Evolutionary conservation across 2,329 filamentous ascomycete genomes (phyloP).

Genomic region (Fusarium haematococcum): DNA sequence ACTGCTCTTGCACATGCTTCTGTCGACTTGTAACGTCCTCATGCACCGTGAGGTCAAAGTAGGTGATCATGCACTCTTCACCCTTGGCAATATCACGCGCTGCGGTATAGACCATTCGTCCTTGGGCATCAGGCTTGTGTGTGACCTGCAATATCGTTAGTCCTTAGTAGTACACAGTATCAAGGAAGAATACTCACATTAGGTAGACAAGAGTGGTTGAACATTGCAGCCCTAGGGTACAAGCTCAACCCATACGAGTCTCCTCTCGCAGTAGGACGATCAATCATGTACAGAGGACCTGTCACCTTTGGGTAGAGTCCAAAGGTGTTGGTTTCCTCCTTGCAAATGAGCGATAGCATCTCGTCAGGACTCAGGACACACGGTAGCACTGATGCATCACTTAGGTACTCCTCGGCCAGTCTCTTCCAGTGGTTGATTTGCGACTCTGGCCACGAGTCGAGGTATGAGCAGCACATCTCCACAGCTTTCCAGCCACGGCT

Average conservation of each 20-base stretch:
- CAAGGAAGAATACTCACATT: slow-evolving; percentile 35
- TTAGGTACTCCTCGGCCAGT: slow-evolving; percentile 40
- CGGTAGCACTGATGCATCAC: slow-evolving; percentile 28
- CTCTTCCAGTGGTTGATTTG: slow-evolving; percentile 43
- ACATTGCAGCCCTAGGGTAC: slow-evolving; percentile 45
- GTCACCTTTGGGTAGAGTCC: slow-evolving; percentile 42
- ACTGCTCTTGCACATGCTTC: slow-evolving; percentile 31
- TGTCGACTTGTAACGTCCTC: slow-evolving; percentile 34
- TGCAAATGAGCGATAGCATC: slow-evolving; percentile 42
- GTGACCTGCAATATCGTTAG: slow-evolving; percentile 34
- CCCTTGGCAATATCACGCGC: slow-evolving; percentile 38
- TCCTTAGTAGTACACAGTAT: rapidly evolving
- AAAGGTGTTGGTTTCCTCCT: slow-evolving; percentile 48
- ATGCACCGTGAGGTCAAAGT: slow-evolving; percentile 41
- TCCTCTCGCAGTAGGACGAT: slow-evolving; percentile 29
- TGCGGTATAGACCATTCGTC: slow-evolving; percentile 44
- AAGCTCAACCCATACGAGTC: slow-evolving; percentile 42
- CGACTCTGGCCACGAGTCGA: slow-evolving; percentile 44
- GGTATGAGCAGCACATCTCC: slow-evolving; percentile 43
- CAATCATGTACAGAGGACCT: slow-evolving; percentile 31
- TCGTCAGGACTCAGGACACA: slow-evolving; percentile 28
- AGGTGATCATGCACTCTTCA: slow-evolving; percentile 45
- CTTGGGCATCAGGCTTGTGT: slow-evolving; percentile 40
- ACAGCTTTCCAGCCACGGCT: slow-evolving; percentile 43
- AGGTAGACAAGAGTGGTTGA: slow-evolving; percentile 47